phyloP scores from a whole-genome alignment of 306 rosid genomes.

The Spatholobus suberectus region DNA sequence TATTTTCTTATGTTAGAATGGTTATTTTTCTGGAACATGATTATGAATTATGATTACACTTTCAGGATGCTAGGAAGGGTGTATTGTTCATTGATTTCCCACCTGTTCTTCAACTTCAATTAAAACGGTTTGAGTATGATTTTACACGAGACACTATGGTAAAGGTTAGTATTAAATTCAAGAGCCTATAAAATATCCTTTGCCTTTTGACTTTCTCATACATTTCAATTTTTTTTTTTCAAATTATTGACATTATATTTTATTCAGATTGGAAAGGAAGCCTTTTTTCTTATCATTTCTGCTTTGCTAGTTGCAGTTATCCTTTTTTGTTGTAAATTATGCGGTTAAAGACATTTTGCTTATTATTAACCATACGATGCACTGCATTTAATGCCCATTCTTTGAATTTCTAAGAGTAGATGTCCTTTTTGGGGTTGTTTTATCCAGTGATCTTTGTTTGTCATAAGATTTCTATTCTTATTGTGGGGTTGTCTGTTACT shows the following conservation, averaged over 20 bases:
- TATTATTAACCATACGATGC: background rate
- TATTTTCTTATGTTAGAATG: background rate
- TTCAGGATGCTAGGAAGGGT: constrained; percentile 95
- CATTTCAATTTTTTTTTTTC: constrained; percentile 14
- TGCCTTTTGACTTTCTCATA: background rate
- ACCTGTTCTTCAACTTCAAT: constrained; percentile 96
- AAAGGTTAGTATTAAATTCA: constrained; percentile 68
- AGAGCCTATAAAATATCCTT: constrained; percentile 13
- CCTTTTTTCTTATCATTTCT: background rate
- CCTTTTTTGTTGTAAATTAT: background rate
- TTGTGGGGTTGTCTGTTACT: background rate
- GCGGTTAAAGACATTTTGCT: background rate
- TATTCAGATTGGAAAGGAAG: background rate
- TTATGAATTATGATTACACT: constrained; percentile 24
- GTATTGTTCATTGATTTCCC: constrained; percentile 96
- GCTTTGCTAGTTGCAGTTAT: background rate
- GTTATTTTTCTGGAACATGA: constrained; percentile 3
- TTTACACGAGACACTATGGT: constrained; percentile 89
- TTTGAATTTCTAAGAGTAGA: background rate
- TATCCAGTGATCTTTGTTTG: background rate
- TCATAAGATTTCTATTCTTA: background rate
- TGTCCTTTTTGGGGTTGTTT: background rate
- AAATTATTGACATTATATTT: background rate
- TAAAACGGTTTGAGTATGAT: constrained; percentile 93
- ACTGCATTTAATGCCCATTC: background rate